Base-by-base conservation (phyloP, 371 early-diverging fungal genomes). In the Rhizopus delemar region DNA sequence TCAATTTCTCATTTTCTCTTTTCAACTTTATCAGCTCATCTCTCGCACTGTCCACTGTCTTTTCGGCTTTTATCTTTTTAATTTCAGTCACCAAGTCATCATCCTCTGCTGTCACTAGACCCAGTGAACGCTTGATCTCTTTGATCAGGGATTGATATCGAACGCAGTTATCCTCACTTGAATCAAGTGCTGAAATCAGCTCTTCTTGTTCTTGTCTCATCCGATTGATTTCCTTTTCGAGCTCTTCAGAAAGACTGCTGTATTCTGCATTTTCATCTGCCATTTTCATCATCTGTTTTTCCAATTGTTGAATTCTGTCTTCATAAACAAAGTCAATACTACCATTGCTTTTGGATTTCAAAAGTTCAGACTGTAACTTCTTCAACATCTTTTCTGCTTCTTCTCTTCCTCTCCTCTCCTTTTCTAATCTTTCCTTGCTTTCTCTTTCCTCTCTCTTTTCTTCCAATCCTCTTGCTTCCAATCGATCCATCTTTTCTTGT, bases 231-330 rank as follows among this genome's bases (percentile, higher is more conserved):
- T 74, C 71, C 32, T 59, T 61, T 56, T 74, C 75, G 29, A 74
- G 41, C 7, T 71, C 75, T 51, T 62, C 63, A 12, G 71, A 59
- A 3, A 74, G 51, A 28, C 51, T 53, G 4, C 60, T 56, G 36
- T 71, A 74, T 57, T 74, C 75, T 29, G 48, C 9, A 39, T 74
- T 74, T n/a, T 74, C 75, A 11, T 74, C 72, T n/a, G 56, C 50
- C 9, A 64, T 36, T 41, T 59, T 62, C 41, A 63, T 66, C 3
- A 59, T 12, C 36, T 69, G 62, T 16, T 16, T 34, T 50, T 69
- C 69, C 1, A 69, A 36, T 35, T 43, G 43, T 15, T 43, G 43
- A n/a, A 43, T 43, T 43, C 43, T 43, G n/a, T 43, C 43, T 28
- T 32, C 49, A 28, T 31, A 48, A 16, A 31, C 49, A 31, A 43